These are phyloP conservation scores for Blastocystis sp. DNA, from an alignment of 352 stramenopile species.

Conservation along the genomic window DNA sequence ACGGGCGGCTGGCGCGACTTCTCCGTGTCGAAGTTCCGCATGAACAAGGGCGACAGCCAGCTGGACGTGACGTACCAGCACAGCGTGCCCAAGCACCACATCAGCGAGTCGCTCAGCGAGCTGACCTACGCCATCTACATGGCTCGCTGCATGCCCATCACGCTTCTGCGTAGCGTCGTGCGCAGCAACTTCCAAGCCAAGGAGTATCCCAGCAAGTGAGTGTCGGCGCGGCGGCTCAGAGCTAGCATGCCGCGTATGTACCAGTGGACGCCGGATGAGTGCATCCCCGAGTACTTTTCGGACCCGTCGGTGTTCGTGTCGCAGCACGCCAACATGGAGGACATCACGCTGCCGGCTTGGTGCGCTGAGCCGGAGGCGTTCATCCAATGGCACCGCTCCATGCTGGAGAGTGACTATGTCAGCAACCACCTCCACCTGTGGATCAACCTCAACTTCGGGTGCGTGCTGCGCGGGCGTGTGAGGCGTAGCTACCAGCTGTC, in stretches of 20 bases:
- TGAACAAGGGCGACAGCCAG: constrained; percentile 86
- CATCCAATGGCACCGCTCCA: constrained; percentile 81
- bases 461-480: constrained; percentile 5
- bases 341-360: constrained; percentile 78
- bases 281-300: constrained; percentile 88
- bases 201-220: constrained; percentile 82
- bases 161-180: constrained; percentile 81
- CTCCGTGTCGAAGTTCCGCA: constrained; percentile 85
- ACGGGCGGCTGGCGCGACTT: constrained; percentile 81
- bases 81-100: constrained; percentile 84
- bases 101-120: constrained; percentile 89
- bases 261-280: constrained; percentile 90
- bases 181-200: constrained; percentile 85
- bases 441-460: constrained; percentile 93
- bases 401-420: constrained; percentile 86
- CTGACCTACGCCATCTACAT: constrained; percentile 92
- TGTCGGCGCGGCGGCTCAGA: not conserved
- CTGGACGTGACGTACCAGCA: constrained; percentile 84
- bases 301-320: constrained; percentile 82
- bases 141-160: constrained; percentile 82
- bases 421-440: constrained; percentile 83
- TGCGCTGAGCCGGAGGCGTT: constrained; percentile 78
- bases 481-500: not conserved
- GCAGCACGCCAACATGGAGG: constrained; percentile 78
- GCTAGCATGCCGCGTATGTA: constrained; percentile 81